Evolutionary conservation across 176 grass and related monocot genomes (phyloP).

Genomic region (Dactylis glomerata): DNA sequence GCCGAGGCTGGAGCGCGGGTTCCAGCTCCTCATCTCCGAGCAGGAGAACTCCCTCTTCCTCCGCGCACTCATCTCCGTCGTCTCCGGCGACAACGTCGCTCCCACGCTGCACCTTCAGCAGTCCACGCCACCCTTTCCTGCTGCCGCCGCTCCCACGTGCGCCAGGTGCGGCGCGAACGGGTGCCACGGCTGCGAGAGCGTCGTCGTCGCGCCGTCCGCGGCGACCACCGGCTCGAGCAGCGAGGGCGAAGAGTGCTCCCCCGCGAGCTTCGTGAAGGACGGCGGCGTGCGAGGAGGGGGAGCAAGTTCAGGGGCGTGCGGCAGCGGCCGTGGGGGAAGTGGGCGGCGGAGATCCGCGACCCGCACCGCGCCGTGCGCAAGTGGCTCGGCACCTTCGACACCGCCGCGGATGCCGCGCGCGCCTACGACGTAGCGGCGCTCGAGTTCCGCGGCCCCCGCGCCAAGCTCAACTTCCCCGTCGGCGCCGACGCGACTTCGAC

Average conservation of each 20-base stretch:
- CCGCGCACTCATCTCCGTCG: too few species aligned
- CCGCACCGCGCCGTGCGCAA: slow-evolving; percentile 64
- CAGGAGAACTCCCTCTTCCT: too few species aligned
- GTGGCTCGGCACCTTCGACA: slow-evolving; percentile 90
- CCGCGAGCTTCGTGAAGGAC: background rate
- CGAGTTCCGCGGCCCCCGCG: slow-evolving; percentile 51
- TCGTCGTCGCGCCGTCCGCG: background rate
- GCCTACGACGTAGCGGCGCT: slow-evolving; percentile 73
- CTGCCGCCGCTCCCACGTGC: slow-evolving; percentile 8
- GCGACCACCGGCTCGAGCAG: slow-evolving; percentile 20
- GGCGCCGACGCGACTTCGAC: background rate
- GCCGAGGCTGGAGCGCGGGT: too few species aligned
- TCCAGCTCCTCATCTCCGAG: too few species aligned
- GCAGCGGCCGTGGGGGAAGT: slow-evolving; percentile 73
- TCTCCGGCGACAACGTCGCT: too few species aligned
- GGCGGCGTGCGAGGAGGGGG: slow-evolving; percentile 19
- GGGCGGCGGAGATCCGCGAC: slow-evolving; percentile 89
- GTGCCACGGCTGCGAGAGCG: slow-evolving; percentile 52
- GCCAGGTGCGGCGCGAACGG: slow-evolving; percentile 36
- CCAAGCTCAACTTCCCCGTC: slow-evolving; percentile 58
- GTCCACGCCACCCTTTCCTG: too few species aligned
- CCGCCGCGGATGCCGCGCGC: slow-evolving; percentile 59
- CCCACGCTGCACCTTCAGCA: too few species aligned
- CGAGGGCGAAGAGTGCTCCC: slow-evolving; percentile 7
- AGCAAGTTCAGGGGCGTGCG: slow-evolving; percentile 70